Evolutionary conservation across 495 filamentous ascomycete species (phyloP).

Genomic region (Eremomyces bilateralis): DNA sequence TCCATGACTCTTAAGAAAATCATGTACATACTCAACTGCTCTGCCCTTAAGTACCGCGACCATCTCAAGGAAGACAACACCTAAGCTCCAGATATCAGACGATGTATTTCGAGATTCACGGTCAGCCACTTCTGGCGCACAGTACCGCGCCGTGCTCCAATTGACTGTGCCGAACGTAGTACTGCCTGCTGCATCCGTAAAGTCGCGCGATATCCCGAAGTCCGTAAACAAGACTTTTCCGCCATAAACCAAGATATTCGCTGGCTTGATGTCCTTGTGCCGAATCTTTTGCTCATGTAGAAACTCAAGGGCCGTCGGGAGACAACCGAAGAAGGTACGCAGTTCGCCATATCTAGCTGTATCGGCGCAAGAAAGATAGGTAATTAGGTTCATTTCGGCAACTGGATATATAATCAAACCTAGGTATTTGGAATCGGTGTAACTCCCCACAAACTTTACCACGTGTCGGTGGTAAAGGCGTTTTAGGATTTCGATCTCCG

Average conservation of each 20-base stretch:
- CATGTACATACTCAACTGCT: conserved; percentile 3
- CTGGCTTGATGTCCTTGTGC: conserved; percentile 25
- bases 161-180: conserved; percentile 11
- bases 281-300: conserved; percentile 18
- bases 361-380: conserved; percentile 4
- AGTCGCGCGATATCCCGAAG: conserved; percentile 21
- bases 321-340: conserved; percentile 21
- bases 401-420: conserved; percentile 18
- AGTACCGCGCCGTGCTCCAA: conserved; percentile 11
- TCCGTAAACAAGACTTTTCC: conserved; percentile 19
- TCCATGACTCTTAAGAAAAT: conserved; percentile 5
- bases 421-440: conserved; percentile 16
- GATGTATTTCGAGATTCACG: conserved; percentile 10
- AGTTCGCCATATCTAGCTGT: conserved; percentile 2
- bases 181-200: conserved; percentile 8
- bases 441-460: conserved; percentile 14
- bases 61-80: conserved; percentile 24
- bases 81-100: conserved; percentile 23
- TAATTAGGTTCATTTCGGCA: conserved; percentile 14
- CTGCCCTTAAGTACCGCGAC: conserved; percentile 15
- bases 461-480: conserved; percentile 8
- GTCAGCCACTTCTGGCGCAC: conserved; percentile 17
- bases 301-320: conserved; percentile 17
- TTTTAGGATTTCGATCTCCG: conserved; percentile 10
- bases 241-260: conserved; percentile 21